These are phyloP conservation scores for Datura wrightii DNA, from an alignment of 257 asterid species.

Conservation along the genomic window DNA sequence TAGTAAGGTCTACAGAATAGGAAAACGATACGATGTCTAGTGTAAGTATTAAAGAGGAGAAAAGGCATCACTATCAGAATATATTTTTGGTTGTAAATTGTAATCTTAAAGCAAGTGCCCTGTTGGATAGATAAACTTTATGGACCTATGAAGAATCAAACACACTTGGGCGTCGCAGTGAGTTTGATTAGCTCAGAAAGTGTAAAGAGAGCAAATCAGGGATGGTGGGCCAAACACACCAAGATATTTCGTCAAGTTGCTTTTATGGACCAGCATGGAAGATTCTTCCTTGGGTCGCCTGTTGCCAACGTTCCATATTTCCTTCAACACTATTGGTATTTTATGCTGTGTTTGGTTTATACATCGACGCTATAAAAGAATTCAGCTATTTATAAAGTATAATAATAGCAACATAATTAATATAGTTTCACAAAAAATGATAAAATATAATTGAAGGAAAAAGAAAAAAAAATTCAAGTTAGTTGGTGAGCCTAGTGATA, in stretches of 20 bases:
- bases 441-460: no score
- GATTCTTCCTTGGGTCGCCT: background rate
- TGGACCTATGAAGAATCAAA: background rate
- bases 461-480: no score
- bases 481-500: no score
- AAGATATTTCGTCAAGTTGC: background rate
- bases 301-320: background rate
- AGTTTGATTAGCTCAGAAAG: conserved; percentile 14
- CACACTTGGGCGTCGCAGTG: background rate
- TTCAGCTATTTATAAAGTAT: no score
- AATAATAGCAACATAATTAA: background rate
- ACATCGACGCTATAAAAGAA: no score
- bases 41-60: background rate
- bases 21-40: background rate
- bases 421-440: background rate
- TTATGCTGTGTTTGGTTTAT: no score
- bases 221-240: background rate
- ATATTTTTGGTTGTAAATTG: background rate
- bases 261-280: background rate
- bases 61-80: background rate
- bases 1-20: background rate
- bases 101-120: background rate
- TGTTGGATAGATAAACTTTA: background rate
- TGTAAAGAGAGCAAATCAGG: background rate
- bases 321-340: background rate